Evolutionary conservation across 768 basidiomycete species (phyloP).

Genomic region (Leccinum fibrillosum): DNA sequence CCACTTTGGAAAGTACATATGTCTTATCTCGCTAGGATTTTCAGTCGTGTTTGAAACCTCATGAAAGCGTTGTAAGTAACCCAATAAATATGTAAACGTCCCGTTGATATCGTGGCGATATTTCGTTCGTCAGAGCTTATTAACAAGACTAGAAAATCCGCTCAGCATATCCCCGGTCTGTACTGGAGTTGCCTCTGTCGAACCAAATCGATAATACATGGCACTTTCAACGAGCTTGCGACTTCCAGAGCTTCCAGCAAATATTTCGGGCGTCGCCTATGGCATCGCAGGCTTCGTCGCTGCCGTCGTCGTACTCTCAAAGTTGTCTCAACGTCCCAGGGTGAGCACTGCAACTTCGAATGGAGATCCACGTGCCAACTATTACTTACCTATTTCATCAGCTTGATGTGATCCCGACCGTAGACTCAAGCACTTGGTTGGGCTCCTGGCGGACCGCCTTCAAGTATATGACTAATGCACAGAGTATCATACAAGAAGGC

Average conservation of each 20-base stretch:
- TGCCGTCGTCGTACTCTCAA: background rate
- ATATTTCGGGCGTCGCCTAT: background rate
- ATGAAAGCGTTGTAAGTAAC: too few relatives aligned
- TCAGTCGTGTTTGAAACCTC: too few relatives aligned
- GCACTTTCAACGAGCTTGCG: background rate
- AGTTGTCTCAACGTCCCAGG: background rate
- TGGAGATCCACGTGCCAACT: background rate
- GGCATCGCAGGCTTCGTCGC: background rate
- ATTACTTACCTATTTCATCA: background rate
- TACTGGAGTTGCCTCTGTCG: too few relatives aligned
- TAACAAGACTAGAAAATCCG: too few relatives aligned
- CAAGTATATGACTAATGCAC: constrained; percentile 12
- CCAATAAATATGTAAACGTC: too few relatives aligned
- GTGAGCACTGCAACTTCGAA: background rate
- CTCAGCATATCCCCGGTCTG: too few relatives aligned
- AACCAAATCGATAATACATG: background rate
- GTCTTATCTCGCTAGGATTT: too few relatives aligned
- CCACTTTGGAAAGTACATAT: too few relatives aligned
- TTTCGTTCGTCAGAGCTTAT: too few relatives aligned
- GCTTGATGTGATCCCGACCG: background rate
- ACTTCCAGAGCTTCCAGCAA: background rate
- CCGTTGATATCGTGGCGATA: too few relatives aligned
- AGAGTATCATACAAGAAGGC: constrained; percentile 27
- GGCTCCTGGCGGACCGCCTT: constrained; percentile 25
- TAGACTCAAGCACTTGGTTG: constrained; percentile 8